Conservation (phyloP, 768 basidiomycete genomes). For the Lentinula aciculospora region DNA sequence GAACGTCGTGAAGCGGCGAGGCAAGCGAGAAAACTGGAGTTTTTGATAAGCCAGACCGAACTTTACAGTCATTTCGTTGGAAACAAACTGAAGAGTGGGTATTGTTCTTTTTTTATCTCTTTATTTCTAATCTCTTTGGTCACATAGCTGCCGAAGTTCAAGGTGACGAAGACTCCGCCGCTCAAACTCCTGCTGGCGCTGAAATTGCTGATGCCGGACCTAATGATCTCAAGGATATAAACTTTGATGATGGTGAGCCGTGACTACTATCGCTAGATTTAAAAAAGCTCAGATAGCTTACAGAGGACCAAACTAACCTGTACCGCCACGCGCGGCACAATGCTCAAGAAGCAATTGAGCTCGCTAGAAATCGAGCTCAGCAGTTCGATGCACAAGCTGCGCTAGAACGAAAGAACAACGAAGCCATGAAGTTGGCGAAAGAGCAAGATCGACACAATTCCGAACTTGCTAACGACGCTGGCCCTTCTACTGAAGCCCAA, state of each 20-base stretch:
- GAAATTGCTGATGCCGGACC: constrained; percentile 52
- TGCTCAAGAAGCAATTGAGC: constrained; percentile 81
- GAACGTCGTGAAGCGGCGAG: constrained; percentile 91
- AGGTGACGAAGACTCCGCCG: constrained; percentile 40
- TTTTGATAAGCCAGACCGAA: constrained; percentile 97
- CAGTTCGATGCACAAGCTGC: constrained; percentile 86
- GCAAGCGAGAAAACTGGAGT: constrained; percentile 94
- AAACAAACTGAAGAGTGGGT: constrained; percentile 86
- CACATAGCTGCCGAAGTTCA: constrained; percentile 70
- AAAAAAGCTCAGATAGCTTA: background rate
- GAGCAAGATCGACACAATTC: constrained; percentile 23
- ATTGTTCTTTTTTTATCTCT: background rate
- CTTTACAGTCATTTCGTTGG: constrained; percentile 99
- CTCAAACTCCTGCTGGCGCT: constrained; percentile 47
- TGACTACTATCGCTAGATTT: background rate
- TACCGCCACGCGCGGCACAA: constrained; percentile 81
- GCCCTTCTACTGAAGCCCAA: constrained; percentile 35
- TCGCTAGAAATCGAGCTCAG: constrained; percentile 73
- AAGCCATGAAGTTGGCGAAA: constrained; percentile 67
- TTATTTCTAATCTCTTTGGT: constrained; percentile 11
- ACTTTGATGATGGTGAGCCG: constrained; percentile 83
- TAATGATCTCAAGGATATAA: constrained; percentile 58
- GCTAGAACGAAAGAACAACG: constrained; percentile 73
- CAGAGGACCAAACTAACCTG: constrained; percentile 86
- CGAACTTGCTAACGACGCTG: constrained; percentile 1